Base-by-base conservation (phyloP, 495 filamentous ascomycete species). In the Platismatia glauca region DNA sequence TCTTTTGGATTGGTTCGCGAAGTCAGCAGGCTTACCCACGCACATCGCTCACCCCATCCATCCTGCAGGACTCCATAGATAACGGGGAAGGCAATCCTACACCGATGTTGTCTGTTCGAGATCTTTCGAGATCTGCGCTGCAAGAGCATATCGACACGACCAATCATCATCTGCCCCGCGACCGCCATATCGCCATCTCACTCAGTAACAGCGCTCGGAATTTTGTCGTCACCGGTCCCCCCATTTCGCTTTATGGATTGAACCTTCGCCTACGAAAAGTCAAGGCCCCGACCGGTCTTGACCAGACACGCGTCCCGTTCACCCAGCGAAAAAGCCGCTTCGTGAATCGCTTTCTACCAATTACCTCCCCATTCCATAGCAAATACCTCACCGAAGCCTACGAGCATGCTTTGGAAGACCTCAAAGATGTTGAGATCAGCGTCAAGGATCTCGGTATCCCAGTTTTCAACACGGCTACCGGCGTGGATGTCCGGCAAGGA, bases 1-100 rank as follows among this genome's bases (percentile, higher is more conserved):
- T 99, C n/a, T 99, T 99, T 79, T 99, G 94, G 95, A 97, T 99
- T 66, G 95, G 95, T 66, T 84, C 92, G n/a, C 89, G 95, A 66
- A 96, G 93, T 72, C 95, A 99, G 71, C 95, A 99, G 72, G 91
- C 91, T 1, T 99, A 96, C 70, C 95, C 95, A 53, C 85, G 86
- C 58, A 97, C 95, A 3, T 97, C 95, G 2, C 79, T 99, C 59
- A 87, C 91, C n/a, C 95, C 95, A 1, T 84, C 83, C 2, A 87
- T 90, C 65, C 81, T 97, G n/a, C 91, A 93, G 71, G 95, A 99
- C 70, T 96, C 94, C 0, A 81, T 90, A 61, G 92, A 96, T 69
- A 86, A 92, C 75, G 92, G 94, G 9, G 95, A 99, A 73, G 95
- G 95, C 27, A 82, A 80, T 7, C 95, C 95, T 6, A 97, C 94